Conservation (phyloP, 2,329 filamentous ascomycete species). For the Penicillium janthinellum region DNA sequence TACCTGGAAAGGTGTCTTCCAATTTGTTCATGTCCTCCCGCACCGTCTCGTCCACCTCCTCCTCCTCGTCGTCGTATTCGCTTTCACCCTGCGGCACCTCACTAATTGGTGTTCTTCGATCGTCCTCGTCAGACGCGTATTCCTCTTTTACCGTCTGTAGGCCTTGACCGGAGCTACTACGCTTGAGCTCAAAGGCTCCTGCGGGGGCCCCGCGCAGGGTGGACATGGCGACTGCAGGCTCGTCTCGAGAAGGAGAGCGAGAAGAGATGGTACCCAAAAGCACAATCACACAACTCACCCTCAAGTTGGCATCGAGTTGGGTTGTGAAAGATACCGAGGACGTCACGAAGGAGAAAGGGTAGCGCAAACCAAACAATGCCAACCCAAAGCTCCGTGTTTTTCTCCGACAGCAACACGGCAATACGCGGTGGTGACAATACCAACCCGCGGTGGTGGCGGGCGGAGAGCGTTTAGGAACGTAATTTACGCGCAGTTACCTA, state of each 20-base stretch:
- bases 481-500: constrained; percentile 14
- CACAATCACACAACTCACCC: neutral
- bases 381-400: constrained; percentile 16
- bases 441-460: neutral
- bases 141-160: constrained; percentile 17
- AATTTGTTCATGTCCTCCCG: constrained; percentile 86
- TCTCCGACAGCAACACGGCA: constrained; percentile 14
- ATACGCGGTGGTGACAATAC: constrained; percentile 13
- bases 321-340: neutral
- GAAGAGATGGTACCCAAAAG: neutral
- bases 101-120: constrained; percentile 14
- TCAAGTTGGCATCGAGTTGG: neutral
- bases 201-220: constrained; percentile 25
- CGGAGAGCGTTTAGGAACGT: constrained; percentile 6
- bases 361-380: constrained; percentile 5
- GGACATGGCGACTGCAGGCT: constrained; percentile 26
- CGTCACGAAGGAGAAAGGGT: neutral
- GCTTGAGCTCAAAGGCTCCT: constrained; percentile 31
- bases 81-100: constrained; percentile 22
- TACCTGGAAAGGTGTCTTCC: constrained; percentile 77
- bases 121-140: constrained; percentile 20
- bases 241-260: neutral
- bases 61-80: constrained; percentile 39
- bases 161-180: constrained; percentile 19
- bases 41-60: constrained; percentile 56